Conservation (phyloP, 768 basidiomycete species). For the Dendrothele bispora region DNA sequence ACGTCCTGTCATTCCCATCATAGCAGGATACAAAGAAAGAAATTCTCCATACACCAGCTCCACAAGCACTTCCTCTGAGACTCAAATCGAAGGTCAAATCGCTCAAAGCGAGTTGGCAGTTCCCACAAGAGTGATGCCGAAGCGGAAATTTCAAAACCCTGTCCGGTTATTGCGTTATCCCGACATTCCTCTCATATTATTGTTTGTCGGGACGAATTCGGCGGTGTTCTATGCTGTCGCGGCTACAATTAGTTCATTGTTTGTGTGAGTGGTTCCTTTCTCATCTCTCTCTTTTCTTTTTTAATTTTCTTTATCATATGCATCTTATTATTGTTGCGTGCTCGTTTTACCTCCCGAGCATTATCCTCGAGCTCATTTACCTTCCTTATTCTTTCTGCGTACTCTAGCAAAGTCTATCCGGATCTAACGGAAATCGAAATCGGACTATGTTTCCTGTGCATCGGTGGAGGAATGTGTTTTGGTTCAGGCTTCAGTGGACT, state of each 20-base stretch:
- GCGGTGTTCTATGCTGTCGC: constrained; percentile 41
- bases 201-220: constrained; percentile 33
- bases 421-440: constrained; percentile 43
- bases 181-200: constrained; percentile 35
- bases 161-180: constrained; percentile 36
- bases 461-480: constrained; percentile 52
- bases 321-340: too few relatives aligned
- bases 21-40: too few relatives aligned
- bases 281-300: too few relatives aligned
- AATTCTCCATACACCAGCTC: too few relatives aligned
- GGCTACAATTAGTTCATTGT: constrained; percentile 42
- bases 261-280: constrained; percentile 59
- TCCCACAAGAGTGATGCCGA: too few relatives aligned
- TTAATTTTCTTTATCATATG: too few relatives aligned
- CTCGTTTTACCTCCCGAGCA: too few relatives aligned
- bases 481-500: constrained; percentile 44
- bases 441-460: constrained; percentile 59
- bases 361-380: too few relatives aligned
- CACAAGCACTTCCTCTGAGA: too few relatives aligned
- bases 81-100: too few relatives aligned
- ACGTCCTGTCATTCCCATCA: constrained; percentile 54
- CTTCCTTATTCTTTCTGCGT: too few relatives aligned
- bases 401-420: constrained; percentile 50
- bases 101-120: too few relatives aligned
- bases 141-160: constrained; percentile 36